These are phyloP conservation scores for Mycena metata DNA, from an alignment of 768 basidiomycete species.

Conservation along the genomic window DNA sequence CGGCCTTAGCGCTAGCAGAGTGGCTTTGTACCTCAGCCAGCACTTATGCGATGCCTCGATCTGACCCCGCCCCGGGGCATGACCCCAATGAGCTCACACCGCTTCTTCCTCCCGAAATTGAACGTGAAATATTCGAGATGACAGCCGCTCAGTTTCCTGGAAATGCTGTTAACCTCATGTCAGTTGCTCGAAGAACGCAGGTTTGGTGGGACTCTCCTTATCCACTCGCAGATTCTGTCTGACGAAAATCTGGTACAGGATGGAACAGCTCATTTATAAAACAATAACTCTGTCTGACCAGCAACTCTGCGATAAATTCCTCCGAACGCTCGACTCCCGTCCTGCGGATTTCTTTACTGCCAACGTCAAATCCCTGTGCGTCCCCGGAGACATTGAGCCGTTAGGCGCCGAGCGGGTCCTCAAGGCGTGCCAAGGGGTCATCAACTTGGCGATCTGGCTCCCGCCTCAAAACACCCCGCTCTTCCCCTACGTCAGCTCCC, in stretches of 20 bases:
- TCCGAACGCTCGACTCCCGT: slow-evolving; percentile 37
- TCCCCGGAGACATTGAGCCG: slow-evolving; percentile 41
- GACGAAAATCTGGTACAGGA: slow-evolving; percentile 32
- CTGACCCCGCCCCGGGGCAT: slow-evolving; percentile 2
- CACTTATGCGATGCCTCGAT: slow-evolving; percentile 22
- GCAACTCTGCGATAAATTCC: slow-evolving; percentile 37
- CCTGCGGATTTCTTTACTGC: slow-evolving; percentile 40
- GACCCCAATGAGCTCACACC: slow-evolving; percentile 10
- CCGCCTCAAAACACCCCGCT: slow-evolving; percentile 26
- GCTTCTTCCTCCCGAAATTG: slow-evolving; percentile 42
- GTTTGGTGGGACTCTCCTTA: slow-evolving; percentile 36
- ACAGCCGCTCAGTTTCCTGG: slow-evolving; percentile 41
- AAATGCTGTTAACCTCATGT: slow-evolving; percentile 36
- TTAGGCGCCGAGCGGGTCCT: slow-evolving; percentile 38
- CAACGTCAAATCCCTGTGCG: slow-evolving; percentile 46
- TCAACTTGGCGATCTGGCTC: slow-evolving; percentile 45
- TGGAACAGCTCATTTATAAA: slow-evolving; percentile 43
- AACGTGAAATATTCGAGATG: slow-evolving; percentile 45
- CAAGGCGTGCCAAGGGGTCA: slow-evolving; percentile 42
- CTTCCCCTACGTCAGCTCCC: slow-evolving; percentile 38
- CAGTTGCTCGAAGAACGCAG: slow-evolving; percentile 42
- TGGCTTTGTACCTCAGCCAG: not conserved
- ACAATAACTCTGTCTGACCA: slow-evolving; percentile 40
- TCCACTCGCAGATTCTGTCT: not conserved
- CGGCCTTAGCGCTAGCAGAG: too few relatives aligned